A percentile compares a stretch with the other conserved stretches of the same genome.
Evolutionary conservation across 257 asterid genomes (phyloP).

Genomic region (Jasminum sambac): DNA sequence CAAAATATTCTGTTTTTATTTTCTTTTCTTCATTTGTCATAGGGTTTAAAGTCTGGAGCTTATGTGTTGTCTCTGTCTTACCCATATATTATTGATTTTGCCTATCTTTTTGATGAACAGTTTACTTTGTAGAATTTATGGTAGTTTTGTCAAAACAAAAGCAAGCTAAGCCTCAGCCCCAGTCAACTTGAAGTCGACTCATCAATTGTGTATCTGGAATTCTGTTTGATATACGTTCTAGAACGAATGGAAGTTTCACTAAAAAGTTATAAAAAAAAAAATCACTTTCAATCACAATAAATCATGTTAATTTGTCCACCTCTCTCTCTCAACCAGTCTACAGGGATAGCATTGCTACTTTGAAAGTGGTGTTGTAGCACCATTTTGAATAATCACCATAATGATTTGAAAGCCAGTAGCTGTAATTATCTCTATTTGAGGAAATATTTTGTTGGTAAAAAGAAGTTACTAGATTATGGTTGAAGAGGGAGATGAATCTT

Average conservation of each 20-base stretch:
- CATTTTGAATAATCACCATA: neutral
- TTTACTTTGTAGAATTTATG: neutral
- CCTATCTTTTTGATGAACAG: neutral
- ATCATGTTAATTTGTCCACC: neutral
- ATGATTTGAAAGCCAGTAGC: neutral
- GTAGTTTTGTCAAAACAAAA: neutral
- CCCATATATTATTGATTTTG: neutral
- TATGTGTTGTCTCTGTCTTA: neutral
- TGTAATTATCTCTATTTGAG: neutral
- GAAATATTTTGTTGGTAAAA: constrained; percentile 2
- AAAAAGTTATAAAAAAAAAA: too few species aligned
- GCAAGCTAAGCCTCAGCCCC: neutral
- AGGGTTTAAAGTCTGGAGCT: neutral
- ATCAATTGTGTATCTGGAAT: neutral
- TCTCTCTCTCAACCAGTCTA: neutral
- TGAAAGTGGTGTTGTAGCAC: neutral
- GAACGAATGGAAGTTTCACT: neutral
- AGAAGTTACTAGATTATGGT: neutral
- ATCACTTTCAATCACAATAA: neutral
- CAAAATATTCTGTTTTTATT: neutral
- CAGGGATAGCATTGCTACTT: neutral
- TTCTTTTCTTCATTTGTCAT: neutral
- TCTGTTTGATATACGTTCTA: neutral
- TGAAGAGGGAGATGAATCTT: neutral
- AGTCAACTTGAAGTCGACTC: neutral